A percentile compares a stretch with the other conserved stretches of the same genome.
These are phyloP conservation scores for Danielozyma ontarioensis DNA, from an alignment of 805 yeast genomes.

Conservation along the genomic window DNA sequence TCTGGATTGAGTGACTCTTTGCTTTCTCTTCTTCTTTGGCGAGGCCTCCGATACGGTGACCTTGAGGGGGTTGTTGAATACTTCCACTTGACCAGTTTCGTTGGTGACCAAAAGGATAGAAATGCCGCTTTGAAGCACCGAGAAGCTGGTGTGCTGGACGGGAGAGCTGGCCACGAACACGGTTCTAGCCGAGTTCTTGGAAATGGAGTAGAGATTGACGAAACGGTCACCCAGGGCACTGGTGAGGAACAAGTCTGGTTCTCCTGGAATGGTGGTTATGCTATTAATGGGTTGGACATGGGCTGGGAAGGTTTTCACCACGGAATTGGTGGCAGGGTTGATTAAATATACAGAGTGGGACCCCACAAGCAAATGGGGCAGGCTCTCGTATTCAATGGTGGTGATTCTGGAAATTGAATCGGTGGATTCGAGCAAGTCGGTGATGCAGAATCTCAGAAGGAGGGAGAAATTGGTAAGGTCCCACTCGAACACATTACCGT, in stretches of 20 bases:
- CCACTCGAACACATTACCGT: conserved; percentile 60
- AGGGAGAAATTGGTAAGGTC: conserved; percentile 43
- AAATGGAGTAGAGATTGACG: conserved; percentile 60
- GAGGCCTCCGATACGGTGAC: conserved; percentile 5
- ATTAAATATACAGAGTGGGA: conserved; percentile 62
- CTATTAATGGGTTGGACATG: conserved; percentile 65
- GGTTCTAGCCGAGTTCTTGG: conserved; percentile 37
- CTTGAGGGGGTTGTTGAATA: conserved; percentile 59
- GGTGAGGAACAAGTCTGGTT: conserved; percentile 51
- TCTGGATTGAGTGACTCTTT: conserved; percentile 42
- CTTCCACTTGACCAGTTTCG: conserved; percentile 70
- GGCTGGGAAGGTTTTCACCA: conserved; percentile 61
- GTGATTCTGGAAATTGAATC: conserved; percentile 28
- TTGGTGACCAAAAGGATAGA: conserved; percentile 52
- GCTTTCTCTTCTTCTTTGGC: conserved; percentile 40
- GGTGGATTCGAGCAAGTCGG: conserved; percentile 28
- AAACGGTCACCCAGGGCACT: conserved; percentile 79
- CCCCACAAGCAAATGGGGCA: conserved; percentile 51
- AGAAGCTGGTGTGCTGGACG: conserved; percentile 41
- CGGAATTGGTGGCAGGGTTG: conserved; percentile 31
- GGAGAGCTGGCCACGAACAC: conserved; percentile 71
- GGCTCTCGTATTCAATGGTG: conserved; percentile 21
- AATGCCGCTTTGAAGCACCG: conserved; percentile 18
- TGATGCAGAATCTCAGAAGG: conserved; percentile 37
- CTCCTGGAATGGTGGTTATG: conserved; percentile 31